Base-by-base conservation (phyloP, 306 rosid species). In the Datisca glomerata region DNA sequence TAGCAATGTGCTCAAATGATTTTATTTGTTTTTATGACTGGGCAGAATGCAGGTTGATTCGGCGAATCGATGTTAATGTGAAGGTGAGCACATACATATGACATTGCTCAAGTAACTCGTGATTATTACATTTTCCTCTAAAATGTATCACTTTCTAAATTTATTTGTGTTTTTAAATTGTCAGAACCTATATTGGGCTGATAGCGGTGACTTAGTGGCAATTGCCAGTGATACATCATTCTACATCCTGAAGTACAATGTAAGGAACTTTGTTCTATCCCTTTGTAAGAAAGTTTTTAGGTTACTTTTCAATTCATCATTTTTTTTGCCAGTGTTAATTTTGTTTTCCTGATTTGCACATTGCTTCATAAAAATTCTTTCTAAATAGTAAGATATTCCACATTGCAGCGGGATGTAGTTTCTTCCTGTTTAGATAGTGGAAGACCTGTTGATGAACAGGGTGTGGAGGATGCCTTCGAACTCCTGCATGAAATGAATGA, bases 151-250 rank as follows among this genome's bases (percentile, higher is more conserved):
- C 10, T 63, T 45, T 24, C 8, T 23, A 36, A 31, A 34, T 47
- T 29, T 14, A 40, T 18, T 22, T 66, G 24, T 47, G 42, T n/a
- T 43, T 67, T 64, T 29, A 48, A 19, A 42, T 18, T 48, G 24
- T 47, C 76, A 91, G 98, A 91, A 80, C 61, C 84, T 91, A 55
- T 75, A 91, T 70, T 91, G 98, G 98, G 98, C 98, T 61, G 98
- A 91, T 49, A 91, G 94, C 48, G 98, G 98, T 31, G 98, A 91
- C 75, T 72, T 91, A 43, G 84, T 91, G 70, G 69, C 81, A 4
- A 78, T 91, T 66, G 78, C 94, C 14, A 78, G 96, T 69, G 94
- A 91, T 51, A 18, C 94, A 18, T 91, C 98, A 20, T 91, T 91
- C 73, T 84, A 84, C 58, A 84, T 91, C 51, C 65, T 91, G 73